phyloP scores from a whole-genome alignment of 257 asterid genomes.

The Knoxia roxburghii region DNA sequence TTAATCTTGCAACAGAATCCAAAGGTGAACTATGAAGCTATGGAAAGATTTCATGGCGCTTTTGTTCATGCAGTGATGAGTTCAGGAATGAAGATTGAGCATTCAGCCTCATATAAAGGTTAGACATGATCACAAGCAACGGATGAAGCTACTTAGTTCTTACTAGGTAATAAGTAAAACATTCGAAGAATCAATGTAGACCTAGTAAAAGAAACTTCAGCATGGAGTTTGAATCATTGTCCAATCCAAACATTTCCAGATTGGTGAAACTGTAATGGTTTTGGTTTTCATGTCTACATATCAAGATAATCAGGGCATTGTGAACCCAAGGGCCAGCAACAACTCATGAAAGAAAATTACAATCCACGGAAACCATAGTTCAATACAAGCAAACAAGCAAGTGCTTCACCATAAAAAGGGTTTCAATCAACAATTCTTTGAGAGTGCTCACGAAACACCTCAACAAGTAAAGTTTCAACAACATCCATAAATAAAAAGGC shows the following conservation, averaged over 20 bases:
- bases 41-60: too few species aligned
- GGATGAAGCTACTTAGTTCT: neutral
- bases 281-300: too few species aligned
- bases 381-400: slow-evolving; percentile 15
- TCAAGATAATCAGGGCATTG: too few species aligned
- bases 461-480: neutral
- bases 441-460: neutral
- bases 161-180: neutral
- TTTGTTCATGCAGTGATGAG: too few species aligned
- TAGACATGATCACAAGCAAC: neutral
- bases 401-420: slow-evolving; percentile 1
- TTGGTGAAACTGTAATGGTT: neutral
- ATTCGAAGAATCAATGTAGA: neutral
- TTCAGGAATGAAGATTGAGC: too few species aligned
- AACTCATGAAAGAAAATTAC: neutral
- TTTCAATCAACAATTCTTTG: neutral
- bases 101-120: too few species aligned
- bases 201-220: neutral
- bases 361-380: neutral
- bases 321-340: neutral
- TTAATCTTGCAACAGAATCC: too few species aligned
- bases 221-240: neutral
- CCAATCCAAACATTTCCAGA: neutral
- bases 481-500: slow-evolving; percentile 11
- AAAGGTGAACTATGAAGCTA: too few species aligned